These are phyloP conservation scores for Rhododendron kiyosumense DNA, from an alignment of 148 eudicot genomes.

Conservation along the genomic window DNA sequence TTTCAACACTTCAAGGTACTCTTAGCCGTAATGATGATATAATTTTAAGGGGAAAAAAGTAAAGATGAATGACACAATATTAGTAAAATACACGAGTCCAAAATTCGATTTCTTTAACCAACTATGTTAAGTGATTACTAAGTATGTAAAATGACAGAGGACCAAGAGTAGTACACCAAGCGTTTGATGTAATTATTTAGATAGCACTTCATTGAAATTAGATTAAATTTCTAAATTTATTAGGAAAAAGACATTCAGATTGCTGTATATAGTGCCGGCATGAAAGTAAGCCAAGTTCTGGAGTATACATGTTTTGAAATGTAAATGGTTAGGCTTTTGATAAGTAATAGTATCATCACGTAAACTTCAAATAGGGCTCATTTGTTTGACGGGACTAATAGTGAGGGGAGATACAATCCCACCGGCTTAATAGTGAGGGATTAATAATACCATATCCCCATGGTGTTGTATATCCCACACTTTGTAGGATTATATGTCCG, in stretches of 20 bases:
- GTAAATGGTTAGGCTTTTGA: not conserved
- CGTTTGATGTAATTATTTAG: not conserved
- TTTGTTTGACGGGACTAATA: not conserved
- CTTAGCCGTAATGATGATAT: not conserved
- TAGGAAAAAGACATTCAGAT: too few species aligned
- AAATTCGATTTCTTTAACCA: not conserved
- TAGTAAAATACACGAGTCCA: not conserved
- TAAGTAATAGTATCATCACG: too few species aligned
- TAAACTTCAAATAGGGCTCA: not conserved
- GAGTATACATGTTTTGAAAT: too few species aligned
- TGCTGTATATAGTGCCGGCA: too few species aligned
- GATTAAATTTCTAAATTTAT: too few species aligned
- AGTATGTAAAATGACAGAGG: not conserved
- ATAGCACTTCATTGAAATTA: too few species aligned
- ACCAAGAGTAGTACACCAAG: not conserved
- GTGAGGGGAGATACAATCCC: not conserved
- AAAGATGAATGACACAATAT: not conserved
- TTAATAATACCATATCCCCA: not conserved
- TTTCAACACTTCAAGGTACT: not conserved
- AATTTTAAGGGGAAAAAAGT: not conserved
- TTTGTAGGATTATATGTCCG: not conserved
- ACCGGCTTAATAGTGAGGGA: too few species aligned
- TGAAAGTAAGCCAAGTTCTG: too few species aligned
- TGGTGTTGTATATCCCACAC: not conserved
- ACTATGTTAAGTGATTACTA: not conserved